Percentiles rank a stretch among this genome's conserved stretches.
Evolutionary conservation across 148 eudicot species (phyloP).

Genomic region (Vaccinium corymbosum): DNA sequence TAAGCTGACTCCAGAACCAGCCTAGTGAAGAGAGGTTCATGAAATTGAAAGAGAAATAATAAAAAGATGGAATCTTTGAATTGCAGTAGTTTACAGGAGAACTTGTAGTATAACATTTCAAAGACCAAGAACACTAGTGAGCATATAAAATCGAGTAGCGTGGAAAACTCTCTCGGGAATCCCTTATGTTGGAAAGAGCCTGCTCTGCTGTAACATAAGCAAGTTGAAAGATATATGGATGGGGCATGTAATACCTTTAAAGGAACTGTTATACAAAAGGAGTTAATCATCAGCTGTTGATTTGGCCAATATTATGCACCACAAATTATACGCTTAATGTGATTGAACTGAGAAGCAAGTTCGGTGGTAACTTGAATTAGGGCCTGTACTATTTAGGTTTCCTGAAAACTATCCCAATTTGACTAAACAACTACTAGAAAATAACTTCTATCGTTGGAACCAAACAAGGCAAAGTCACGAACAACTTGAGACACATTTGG

Average conservation of each 20-base stretch:
- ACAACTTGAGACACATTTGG: neutral
- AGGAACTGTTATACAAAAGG: neutral
- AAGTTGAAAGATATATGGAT: neutral
- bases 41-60: slow-evolving; percentile 1
- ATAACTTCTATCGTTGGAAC: neutral
- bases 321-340: neutral
- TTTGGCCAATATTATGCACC: neutral
- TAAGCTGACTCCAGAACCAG: slow-evolving; percentile 51
- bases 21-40: slow-evolving; percentile 36
- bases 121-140: neutral
- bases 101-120: slow-evolving; percentile 4
- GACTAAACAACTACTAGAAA: neutral
- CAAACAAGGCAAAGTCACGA: neutral
- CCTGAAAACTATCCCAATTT: neutral
- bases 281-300: neutral
- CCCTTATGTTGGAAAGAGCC: neutral
- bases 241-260: neutral
- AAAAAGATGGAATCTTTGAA: neutral
- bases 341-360: neutral
- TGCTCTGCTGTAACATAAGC: neutral
- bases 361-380: neutral
- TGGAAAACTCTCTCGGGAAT: neutral
- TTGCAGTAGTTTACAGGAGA: neutral
- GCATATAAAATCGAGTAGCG: neutral
- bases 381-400: neutral